Evolutionary conservation across 192 early-diverging fungal species (phyloP), one percentile per base, ranked within the genome.

Genomic region (Backusella tuberculispora): DNA sequence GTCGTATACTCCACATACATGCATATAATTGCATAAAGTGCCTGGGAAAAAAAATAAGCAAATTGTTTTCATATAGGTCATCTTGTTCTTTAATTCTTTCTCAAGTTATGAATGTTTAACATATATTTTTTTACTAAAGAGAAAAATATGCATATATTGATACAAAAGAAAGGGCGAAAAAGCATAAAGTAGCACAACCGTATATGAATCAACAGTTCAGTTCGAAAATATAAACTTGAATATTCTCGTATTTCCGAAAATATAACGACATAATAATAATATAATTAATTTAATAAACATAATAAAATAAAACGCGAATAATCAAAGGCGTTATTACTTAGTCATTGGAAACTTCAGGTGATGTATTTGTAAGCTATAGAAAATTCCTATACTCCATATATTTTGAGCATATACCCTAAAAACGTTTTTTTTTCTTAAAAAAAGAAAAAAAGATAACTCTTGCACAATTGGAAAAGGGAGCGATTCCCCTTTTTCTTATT

Each of bases 41-140:
- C 53, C 9, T 60, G 53, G 53, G 53, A 60, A 53, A 60, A 53
- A 60, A 60, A 26, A 60, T 19, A 60, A 60, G 53, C 10, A 60
- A 60, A 10, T 60, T 12, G 53, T 19, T 60, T 60, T 60, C 53
- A 60, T 24, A 60, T 26, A 60, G 53, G 53, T 60, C 53, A 60
- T 14, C 24, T 3, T 60, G 21, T 12, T 60, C 21, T 60, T 60
- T 60, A 60, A 60, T 60, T 60, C 21, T 26, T 26, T 60, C 13
- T 19, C 21, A 12, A 26, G 10, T 10, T 60, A 26, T 60, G 21
- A 60, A 26, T 26, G 0, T 12, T 13, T 24, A 60, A 5, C 53
- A 60, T 60, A 14, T 60, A 12, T n/a, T 60, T 43, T 34, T 60
- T 60, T 60, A 60, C 53, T 60, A 60, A 60, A 60, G 53, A 60